Conservation (phyloP, 192 early-diverging fungal species). For the Irineochytrium annulatum region DNA sequence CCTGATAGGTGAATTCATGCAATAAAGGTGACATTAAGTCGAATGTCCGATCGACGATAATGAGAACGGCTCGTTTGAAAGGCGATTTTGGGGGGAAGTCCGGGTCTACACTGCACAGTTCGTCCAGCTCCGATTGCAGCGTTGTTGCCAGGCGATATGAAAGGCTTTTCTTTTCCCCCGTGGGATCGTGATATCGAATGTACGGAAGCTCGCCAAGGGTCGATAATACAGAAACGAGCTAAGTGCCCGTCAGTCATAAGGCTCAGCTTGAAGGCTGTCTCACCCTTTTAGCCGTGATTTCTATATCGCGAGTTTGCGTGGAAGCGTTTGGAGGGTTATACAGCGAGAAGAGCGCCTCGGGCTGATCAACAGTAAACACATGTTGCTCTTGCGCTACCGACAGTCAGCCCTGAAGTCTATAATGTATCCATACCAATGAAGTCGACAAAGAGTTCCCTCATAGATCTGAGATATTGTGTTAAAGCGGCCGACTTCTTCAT, state of each 20-base stretch:
- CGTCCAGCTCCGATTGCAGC: constrained; percentile 81
- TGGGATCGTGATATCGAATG: constrained; percentile 85
- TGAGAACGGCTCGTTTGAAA: constrained; percentile 65
- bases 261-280: too few relatives aligned
- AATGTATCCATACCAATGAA: constrained; percentile 37
- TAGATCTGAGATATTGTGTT: constrained; percentile 20
- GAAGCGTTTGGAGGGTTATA: constrained; percentile 23
- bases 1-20: constrained; percentile 99
- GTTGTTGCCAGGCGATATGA: constrained; percentile 32
- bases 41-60: constrained; percentile 87
- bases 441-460: constrained; percentile 49
- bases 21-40: constrained; percentile 87
- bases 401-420: not conserved
- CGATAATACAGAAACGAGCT: constrained; percentile 41
- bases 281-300: constrained; percentile 29
- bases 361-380: constrained; percentile 40
- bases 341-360: constrained; percentile 25
- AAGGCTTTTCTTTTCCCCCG: constrained; percentile 45
- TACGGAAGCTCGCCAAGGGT: constrained; percentile 41
- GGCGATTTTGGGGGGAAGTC: constrained; percentile 45
- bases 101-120: constrained; percentile 61
- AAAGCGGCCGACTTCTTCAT: constrained; percentile 50
- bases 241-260: not conserved
- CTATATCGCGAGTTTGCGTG: constrained; percentile 21
- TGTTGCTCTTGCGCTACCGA: constrained; percentile 42